Evolutionary conservation across 208 protist species (phyloP), one percentile per base, ranked within the genome.

Genomic region (Crithidia fasciculata): DNA sequence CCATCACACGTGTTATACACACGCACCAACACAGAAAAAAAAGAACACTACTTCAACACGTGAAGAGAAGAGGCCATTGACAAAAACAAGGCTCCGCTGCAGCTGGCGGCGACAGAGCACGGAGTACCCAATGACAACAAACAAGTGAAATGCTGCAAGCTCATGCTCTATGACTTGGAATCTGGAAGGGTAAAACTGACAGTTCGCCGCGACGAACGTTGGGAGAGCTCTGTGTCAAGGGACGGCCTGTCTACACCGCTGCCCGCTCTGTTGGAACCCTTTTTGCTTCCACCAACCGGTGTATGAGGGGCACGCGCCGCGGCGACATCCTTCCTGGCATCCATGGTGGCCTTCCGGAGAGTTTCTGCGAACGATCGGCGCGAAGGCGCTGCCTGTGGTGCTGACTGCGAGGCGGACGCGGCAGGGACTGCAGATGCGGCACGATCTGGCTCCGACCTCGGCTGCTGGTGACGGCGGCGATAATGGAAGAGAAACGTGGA

Each of bases 181-280:
- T 45, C 49, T 43, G 62, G 69, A 28, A 79, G 45, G 18, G 19
- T 60, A n/a, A 79, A 79, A 28, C 65, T 64, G 0, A 79, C 74
- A 7, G 58, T 78, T 6, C 66, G 64, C 37, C 49, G 55, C 52
- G 59, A 67, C 9, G 66, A 52, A n/a, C 61, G 61, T 7, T 5
- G 7, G 4, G 61, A n/a, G 3, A 19, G 45, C 45, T 40, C n/a
- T 52, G 7, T 40, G 54, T 39, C 4, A 19, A 6, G 13, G 19
- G 19, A 58, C 5, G 6, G 54, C 19, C 4, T 39, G 5, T 10
- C 13, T 54, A 7, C n/a, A 50, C 4, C 5, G 6, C 19, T 0
- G 39, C 39, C 13, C 5, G 10, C 39, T 0, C 57, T 16, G 2
- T 49, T 49, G 7, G 40, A 0, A 15, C 5, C 8, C 45, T 18